These are phyloP conservation scores for Fraxinus anomala DNA, from an alignment of 257 asterid species.

Conservation along the genomic window DNA sequence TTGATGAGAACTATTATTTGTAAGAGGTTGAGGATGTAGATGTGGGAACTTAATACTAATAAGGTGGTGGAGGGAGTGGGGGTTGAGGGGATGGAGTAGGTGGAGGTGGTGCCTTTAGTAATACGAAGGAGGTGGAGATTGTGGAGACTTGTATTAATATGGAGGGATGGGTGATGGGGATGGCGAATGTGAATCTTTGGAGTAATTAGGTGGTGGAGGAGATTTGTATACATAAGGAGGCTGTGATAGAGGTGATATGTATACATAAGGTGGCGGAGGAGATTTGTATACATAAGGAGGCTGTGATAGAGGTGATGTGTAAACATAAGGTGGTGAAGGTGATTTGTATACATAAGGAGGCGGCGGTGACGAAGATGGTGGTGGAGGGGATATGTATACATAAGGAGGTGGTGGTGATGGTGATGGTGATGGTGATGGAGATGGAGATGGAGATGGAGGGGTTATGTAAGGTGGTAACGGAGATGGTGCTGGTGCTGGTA, in stretches of 20 bases:
- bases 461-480: neutral
- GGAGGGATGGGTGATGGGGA: neutral
- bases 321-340: neutral
- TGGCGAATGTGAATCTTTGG: too few species aligned
- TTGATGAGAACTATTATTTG: neutral
- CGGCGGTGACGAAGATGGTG: neutral
- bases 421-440: neutral
- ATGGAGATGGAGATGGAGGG: conserved; percentile 4
- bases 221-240: neutral
- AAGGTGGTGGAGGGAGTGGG: too few species aligned
- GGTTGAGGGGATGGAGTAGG: neutral
- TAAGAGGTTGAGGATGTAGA: too few species aligned
- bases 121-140: too few species aligned
- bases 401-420: neutral
- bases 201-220: too few species aligned
- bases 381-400: too few species aligned
- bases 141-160: too few species aligned
- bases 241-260: too few species aligned
- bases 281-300: neutral
- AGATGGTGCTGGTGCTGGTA: too few species aligned
- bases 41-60: too few species aligned
- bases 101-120: neutral
- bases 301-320: too few species aligned
- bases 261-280: too few species aligned
- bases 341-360: conserved; percentile 4